Base-by-base conservation (phyloP, 176 grass and related monocot genomes). In the Juncus inflexus region DNA sequence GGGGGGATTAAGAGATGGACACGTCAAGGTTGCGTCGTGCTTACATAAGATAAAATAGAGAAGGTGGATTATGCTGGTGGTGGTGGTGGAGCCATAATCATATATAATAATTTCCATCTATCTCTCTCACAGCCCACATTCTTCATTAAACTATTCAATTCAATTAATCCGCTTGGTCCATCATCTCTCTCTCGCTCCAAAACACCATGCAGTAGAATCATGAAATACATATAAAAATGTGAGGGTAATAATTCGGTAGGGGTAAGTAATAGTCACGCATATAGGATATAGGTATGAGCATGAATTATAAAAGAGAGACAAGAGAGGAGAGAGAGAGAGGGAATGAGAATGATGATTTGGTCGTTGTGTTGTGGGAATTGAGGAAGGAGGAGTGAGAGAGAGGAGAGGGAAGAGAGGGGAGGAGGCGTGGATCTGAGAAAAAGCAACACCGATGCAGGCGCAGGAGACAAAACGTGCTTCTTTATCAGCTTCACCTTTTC, bases 401-500 rank as follows among this genome's bases (percentile, higher is more conserved):
- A 70, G 63, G 12, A 47, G 42, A 54, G 50, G 38, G 19, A 58
- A 42, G 39, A 50, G 58, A 1, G 58, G 40, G 55, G 35, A 52
- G 65, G 47, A 79, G 67, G 76, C 76, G 76, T 79, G 76, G 76
- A 79, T 62, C 59, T 72, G 76, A 40, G 63, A 69, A 79, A 79
- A 72, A 70, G 66, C 60, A 60, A 79, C 60, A 49, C 57, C 59
- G 52, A 63, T 50, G 76, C 65, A 71, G 67, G 67, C 74, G 64
- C 69, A 74, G 55, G 79, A 79, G 65, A 66, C 76, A 60, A 73
- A 80, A 77, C 80, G 72, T 83, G 85, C 70, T 75, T 77, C 72
- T 74, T 61, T 55, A 45, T 42, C 70, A 82, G 80, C 65, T 76
- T 68, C 74, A 79, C 73, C 73, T 74, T 69, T 82, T 65, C 7